Evolutionary conservation across 2,329 filamentous ascomycete genomes (phyloP).

Genomic region (Aspergillus sp.): DNA sequence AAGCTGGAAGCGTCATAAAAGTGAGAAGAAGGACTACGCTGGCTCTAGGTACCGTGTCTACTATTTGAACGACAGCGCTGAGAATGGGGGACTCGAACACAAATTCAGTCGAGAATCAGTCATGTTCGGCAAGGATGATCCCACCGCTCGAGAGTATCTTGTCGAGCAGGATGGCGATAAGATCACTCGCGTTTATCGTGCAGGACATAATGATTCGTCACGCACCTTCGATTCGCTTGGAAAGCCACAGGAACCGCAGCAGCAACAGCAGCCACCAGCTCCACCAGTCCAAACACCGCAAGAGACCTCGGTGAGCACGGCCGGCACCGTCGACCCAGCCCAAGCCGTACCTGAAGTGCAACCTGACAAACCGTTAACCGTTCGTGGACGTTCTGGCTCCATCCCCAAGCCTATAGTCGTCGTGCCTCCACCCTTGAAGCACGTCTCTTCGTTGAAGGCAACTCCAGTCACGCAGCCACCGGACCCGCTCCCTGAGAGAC

Average conservation of each 20-base stretch:
- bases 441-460: slow-evolving; percentile 11
- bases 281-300: neutral
- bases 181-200: slow-evolving; percentile 14
- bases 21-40: slow-evolving; percentile 10
- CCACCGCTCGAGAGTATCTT: slow-evolving; percentile 25
- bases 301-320: neutral
- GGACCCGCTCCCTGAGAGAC: neutral
- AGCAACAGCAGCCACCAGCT: neutral
- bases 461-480: slow-evolving; percentile 1
- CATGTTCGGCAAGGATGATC: slow-evolving; percentile 29
- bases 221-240: slow-evolving; percentile 2
- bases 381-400: slow-evolving; percentile 10
- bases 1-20: slow-evolving; percentile 17
- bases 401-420: slow-evolving; percentile 15
- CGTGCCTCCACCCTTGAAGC: slow-evolving; percentile 11
- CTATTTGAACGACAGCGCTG: slow-evolving; percentile 17
- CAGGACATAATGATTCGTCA: slow-evolving; percentile 6
- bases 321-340: neutral
- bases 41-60: slow-evolving; percentile 17
- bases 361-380: neutral
- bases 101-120: slow-evolving; percentile 24
- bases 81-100: slow-evolving; percentile 16
- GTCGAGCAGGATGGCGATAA: slow-evolving; percentile 18
- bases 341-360: neutral
- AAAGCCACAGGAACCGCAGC: neutral